Percentiles rank a stretch among this genome's conserved stretches.
These are phyloP conservation scores for Parasarocladium wereldwijsianum DNA, from an alignment of 2,329 filamentous ascomycete genomes.

Conservation along the genomic window DNA sequence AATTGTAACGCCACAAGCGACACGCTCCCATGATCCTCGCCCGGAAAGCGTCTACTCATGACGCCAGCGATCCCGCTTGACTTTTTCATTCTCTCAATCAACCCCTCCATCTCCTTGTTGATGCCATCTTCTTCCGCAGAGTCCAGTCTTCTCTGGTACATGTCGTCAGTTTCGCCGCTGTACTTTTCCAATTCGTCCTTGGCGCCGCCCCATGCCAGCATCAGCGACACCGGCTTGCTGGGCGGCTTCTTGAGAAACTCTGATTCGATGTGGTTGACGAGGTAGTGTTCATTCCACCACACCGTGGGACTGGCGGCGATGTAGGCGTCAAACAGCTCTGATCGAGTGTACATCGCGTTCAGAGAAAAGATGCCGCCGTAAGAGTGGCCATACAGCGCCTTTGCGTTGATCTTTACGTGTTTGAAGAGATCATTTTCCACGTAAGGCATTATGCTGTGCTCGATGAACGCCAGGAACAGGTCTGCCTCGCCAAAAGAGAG, in stretches of 20 bases:
- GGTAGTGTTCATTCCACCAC: constrained; percentile 29
- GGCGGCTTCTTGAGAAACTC: constrained; percentile 10
- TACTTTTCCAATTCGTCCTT: constrained; percentile 15
- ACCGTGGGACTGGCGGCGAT: constrained; percentile 30
- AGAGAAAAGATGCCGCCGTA: constrained; percentile 32
- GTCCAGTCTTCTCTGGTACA: constrained; percentile 14
- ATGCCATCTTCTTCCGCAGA: constrained; percentile 10
- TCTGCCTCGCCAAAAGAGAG: constrained; percentile 25
- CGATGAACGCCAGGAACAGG: constrained; percentile 27
- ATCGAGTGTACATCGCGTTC: constrained; percentile 25
- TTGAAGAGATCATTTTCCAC: constrained; percentile 13
- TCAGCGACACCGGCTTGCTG: constrained; percentile 15
- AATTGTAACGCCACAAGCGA: constrained; percentile 5
- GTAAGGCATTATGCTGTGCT: constrained; percentile 21
- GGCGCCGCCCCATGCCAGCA: constrained; percentile 16
- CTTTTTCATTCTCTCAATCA: constrained; percentile 9
- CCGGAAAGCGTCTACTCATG: constrained; percentile 11
- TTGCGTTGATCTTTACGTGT: constrained; percentile 12
- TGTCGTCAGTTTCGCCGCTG: constrained; percentile 14
- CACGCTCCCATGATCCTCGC: constrained; percentile 11
- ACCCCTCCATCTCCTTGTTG: constrained; percentile 4
- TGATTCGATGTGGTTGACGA: constrained; percentile 17
- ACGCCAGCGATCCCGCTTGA: constrained; percentile 9
- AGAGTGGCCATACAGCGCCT: constrained; percentile 33
- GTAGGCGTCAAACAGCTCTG: constrained; percentile 26